Conservation (phyloP, 208 protist species). For the Polymyxa betae region DNA sequence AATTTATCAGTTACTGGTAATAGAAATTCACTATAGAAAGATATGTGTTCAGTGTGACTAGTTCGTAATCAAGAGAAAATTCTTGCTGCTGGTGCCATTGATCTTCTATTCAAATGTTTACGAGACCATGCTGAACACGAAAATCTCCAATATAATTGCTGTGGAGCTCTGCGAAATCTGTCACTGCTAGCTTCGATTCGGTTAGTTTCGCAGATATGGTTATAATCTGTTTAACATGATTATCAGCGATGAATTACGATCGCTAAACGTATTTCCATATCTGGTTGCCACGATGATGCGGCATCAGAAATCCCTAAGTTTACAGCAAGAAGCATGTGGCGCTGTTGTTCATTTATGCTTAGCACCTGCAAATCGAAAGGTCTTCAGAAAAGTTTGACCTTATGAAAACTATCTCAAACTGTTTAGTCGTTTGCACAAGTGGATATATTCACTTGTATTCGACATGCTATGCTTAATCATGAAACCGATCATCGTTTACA, state of each 20-base stretch:
- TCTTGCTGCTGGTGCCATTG: neutral
- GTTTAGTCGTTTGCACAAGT: neutral
- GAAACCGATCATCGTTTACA: neutral
- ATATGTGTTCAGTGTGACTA: neutral
- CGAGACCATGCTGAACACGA: neutral
- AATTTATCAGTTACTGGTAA: neutral
- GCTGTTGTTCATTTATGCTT: neutral
- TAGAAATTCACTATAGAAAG: neutral
- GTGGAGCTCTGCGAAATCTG: neutral
- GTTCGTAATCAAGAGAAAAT: slow-evolving; percentile 5
- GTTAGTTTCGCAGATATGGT: too few species aligned
- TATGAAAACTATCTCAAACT: neutral
- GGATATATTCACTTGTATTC: neutral
- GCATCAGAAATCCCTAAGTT: neutral
- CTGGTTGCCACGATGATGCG: neutral
- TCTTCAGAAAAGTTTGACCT: neutral
- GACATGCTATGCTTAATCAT: neutral
- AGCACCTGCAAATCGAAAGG: neutral
- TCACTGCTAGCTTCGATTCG: neutral
- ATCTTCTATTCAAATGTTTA: neutral
- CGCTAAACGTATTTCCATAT: neutral
- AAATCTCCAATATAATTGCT: neutral
- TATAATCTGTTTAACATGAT: too few species aligned
- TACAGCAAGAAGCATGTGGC: neutral
- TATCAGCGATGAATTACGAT: neutral